These are phyloP conservation scores for Scorias spongiosa DNA, from an alignment of 2,329 filamentous ascomycete species.

Conservation along the genomic window DNA sequence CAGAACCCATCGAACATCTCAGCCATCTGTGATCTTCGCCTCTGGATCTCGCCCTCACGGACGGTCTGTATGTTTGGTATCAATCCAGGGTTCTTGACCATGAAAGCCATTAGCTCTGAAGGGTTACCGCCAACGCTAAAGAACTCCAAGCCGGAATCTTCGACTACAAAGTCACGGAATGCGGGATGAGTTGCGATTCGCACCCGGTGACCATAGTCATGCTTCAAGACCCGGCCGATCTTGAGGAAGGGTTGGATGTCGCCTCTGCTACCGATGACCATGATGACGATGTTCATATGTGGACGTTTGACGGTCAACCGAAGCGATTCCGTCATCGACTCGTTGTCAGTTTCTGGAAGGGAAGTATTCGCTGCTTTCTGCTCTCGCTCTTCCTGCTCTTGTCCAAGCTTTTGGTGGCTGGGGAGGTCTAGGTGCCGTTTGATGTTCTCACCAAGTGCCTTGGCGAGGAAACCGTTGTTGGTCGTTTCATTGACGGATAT, in stretches of 20 bases:
- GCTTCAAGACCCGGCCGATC: conserved; percentile 56
- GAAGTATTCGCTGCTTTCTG: neutral
- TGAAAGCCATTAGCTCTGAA: conserved; percentile 70
- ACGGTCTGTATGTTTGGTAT: conserved; percentile 61
- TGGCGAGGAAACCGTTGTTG: conserved; percentile 56
- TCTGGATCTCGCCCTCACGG: conserved; percentile 56
- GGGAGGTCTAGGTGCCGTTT: conserved; percentile 35
- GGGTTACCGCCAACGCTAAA: conserved; percentile 69
- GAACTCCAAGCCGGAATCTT: conserved; percentile 60
- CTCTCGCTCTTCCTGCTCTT: conserved; percentile 1
- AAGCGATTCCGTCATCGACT: conserved; percentile 13
- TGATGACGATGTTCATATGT: conserved; percentile 61
- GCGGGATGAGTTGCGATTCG: conserved; percentile 65
- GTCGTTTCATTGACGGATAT: conserved; percentile 58
- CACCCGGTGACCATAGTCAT: conserved; percentile 58
- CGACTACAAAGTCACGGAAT: conserved; percentile 60
- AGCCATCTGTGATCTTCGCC: conserved; percentile 53
- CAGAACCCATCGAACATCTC: conserved; percentile 77
- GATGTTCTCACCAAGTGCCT: conserved; percentile 52
- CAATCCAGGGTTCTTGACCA: conserved; percentile 71
- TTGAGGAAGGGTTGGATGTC: conserved; percentile 70
- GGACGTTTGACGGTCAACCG: conserved; percentile 22
- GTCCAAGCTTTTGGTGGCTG: conserved; percentile 8
- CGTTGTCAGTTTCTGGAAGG: conserved; percentile 8
- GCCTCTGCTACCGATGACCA: conserved; percentile 67